A percentile compares a stretch with the other conserved stretches of the same genome.
Evolutionary conservation across 257 asterid species (phyloP).

Genomic region (Pogostemon cablin): DNA sequence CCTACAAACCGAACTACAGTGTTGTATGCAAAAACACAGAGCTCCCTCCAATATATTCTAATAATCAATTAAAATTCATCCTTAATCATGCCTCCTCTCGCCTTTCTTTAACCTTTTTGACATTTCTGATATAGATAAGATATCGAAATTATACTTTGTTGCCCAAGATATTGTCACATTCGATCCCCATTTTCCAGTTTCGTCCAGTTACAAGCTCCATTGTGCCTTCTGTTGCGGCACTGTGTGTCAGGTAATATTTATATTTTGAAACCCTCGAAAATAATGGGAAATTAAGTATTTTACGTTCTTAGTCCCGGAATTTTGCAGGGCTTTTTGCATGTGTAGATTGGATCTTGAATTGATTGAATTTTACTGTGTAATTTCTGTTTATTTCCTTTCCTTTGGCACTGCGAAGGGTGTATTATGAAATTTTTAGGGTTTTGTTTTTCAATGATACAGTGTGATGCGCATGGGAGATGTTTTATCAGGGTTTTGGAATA

Average conservation of each 20-base stretch:
- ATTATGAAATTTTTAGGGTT: constrained; percentile 33
- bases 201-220: constrained; percentile 44
- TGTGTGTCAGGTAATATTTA: constrained; percentile 45
- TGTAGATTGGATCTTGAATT: constrained; percentile 51
- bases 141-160: constrained; percentile 25
- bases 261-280: constrained; percentile 24
- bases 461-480: constrained; percentile 71
- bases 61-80: constrained; percentile 30
- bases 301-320: constrained; percentile 29
- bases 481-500: constrained; percentile 54
- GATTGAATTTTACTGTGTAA: constrained; percentile 25
- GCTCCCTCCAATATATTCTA: constrained; percentile 44
- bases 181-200: constrained; percentile 48
- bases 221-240: constrained; percentile 32
- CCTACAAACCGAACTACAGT: constrained; percentile 49
- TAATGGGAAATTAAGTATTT: constrained; percentile 30
- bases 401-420: constrained; percentile 35
- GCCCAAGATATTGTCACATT: constrained; percentile 32
- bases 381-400: constrained; percentile 12
- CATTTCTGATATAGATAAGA: constrained; percentile 6
- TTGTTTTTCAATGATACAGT: constrained; percentile 57
- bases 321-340: constrained; percentile 45
- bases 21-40: constrained; percentile 43
- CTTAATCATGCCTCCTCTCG: constrained; percentile 24
- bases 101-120: not conserved